Base-by-base conservation (phyloP, 306 rosid species). In the Medicago lupulina region DNA sequence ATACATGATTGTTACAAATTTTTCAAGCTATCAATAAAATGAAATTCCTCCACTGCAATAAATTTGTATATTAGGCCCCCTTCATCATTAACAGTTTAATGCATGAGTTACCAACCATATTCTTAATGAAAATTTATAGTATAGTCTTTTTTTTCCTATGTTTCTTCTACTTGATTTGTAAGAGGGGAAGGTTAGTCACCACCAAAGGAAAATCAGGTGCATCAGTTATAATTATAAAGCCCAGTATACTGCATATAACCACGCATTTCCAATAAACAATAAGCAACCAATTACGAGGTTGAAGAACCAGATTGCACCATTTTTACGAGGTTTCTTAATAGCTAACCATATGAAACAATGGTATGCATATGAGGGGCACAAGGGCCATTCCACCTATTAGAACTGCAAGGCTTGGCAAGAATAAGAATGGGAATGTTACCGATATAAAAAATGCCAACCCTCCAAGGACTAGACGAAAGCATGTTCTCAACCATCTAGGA, bases 301-400 rank as follows among this genome's bases (percentile, higher is more conserved):
- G 19, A 83, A 70, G 7, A 79, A 79, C 92, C 93, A 85, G 4
- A 64, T 51, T 0, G 3, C 21, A 40, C 85, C 67, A 18, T 54
- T 80, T 7, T 31, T 47, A 9, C 65, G 82, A 13, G 90, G 89
- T 14, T 87, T 90, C 84, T 85, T 88, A 19, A 92, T 77, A 1
- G 89, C 74, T 10, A 84, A 15, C 89, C 93, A 92, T 90, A 92
- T 92, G 85, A 88, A 87, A 72, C 97, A 90, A 0, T 96, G 97
- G 77, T 92, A 92, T 6, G 86, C 88, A 55, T 84, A 86, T 79
- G 49, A 92, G 1, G 3, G 96, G 97, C 60, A 92, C 74, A 3
- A 78, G 31, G 1, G 89, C 81, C 5, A 92, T 50, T 2, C 89
- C 89, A 67, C 92, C 93, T 1, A 86, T 28, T 6, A 92, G 72